A percentile compares a stretch with the other conserved stretches of the same genome.
These are phyloP conservation scores for Podaxis mareebaensis DNA, from an alignment of 768 basidiomycete genomes.

Conservation along the genomic window DNA sequence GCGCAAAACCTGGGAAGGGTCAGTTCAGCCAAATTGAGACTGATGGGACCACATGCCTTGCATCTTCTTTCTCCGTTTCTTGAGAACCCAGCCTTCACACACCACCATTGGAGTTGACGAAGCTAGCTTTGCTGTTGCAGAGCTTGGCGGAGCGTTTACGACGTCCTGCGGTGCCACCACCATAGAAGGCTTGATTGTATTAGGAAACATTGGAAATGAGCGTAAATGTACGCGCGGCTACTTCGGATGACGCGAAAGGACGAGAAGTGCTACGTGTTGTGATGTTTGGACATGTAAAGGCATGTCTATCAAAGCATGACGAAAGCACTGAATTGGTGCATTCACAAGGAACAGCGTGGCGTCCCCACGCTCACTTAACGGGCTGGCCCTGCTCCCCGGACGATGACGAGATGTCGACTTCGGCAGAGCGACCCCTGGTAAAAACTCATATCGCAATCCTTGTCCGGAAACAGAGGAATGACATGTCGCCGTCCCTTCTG, in stretches of 20 bases:
- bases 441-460: not conserved
- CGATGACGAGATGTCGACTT: slow-evolving; percentile 5
- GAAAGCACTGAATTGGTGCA: not conserved
- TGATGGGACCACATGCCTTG: slow-evolving; percentile 53
- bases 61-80: slow-evolving; percentile 87
- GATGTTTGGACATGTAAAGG: not conserved
- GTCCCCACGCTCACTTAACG: not conserved
- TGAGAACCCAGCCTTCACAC: slow-evolving; percentile 78
- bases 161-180: not conserved
- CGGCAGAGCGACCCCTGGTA: slow-evolving; percentile 6
- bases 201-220: not conserved
- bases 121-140: not conserved
- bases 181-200: not conserved
- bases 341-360: not conserved
- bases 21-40: not conserved
- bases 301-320: slow-evolving; percentile 3
- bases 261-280: not conserved
- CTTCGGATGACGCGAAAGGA: not conserved
- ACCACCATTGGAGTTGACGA: slow-evolving; percentile 29
- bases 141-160: slow-evolving; percentile 4
- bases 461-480: slow-evolving; percentile 3
- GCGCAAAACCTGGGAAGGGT: slow-evolving; percentile 66
- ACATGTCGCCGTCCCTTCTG: not conserved
- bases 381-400: not conserved
- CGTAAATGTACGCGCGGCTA: not conserved